A percentile compares a stretch with the other conserved stretches of the same genome.
Conservation (phyloP, 495 filamentous ascomycete species). For the Mytilinidion resinicola region DNA sequence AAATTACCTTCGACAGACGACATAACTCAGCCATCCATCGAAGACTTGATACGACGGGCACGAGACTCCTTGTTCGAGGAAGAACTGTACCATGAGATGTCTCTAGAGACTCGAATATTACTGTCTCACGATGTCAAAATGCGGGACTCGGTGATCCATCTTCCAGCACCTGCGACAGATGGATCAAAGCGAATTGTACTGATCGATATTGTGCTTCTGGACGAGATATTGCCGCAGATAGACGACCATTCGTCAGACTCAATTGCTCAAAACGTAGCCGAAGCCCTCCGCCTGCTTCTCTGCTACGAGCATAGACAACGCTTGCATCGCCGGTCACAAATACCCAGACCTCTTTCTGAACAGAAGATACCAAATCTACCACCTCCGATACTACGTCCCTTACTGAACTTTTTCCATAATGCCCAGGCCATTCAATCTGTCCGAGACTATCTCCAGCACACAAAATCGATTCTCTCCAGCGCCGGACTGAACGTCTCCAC, state of each 20-base stretch:
- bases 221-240: slow-evolving; percentile 32
- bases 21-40: slow-evolving; percentile 39
- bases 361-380: slow-evolving; percentile 39
- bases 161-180: slow-evolving; percentile 4
- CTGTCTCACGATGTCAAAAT: slow-evolving; percentile 59
- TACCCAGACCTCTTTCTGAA: slow-evolving; percentile 52
- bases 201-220: slow-evolving; percentile 60
- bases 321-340: slow-evolving; percentile 53
- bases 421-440: slow-evolving; percentile 40
- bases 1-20: slow-evolving; percentile 37
- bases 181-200: slow-evolving; percentile 38
- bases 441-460: slow-evolving; percentile 36
- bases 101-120: slow-evolving; percentile 68
- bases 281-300: slow-evolving; percentile 64
- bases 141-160: slow-evolving; percentile 48
- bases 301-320: slow-evolving; percentile 65
- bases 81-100: slow-evolving; percentile 89
- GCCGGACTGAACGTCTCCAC: slow-evolving; percentile 35
- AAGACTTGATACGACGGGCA: slow-evolving; percentile 68
- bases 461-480: slow-evolving; percentile 37
- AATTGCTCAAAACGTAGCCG: slow-evolving; percentile 51
- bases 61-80: slow-evolving; percentile 85
- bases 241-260: slow-evolving; percentile 13
- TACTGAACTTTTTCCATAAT: slow-evolving; percentile 60
- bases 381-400: slow-evolving; percentile 57